Conservation (phyloP, 2,329 filamentous ascomycete genomes). For the Alternaria dauci region DNA sequence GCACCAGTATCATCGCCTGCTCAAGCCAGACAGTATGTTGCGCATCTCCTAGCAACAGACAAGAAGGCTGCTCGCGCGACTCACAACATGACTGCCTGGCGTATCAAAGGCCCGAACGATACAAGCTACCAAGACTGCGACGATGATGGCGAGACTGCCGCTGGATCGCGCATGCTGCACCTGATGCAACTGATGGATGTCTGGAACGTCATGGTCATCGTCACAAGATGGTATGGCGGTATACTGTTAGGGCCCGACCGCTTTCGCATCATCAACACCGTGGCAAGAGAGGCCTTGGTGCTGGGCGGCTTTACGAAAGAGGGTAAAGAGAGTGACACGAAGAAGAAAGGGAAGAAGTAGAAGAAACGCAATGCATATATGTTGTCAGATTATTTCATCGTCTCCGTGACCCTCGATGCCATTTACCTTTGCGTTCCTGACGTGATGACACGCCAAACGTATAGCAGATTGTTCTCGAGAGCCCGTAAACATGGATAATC, state of each 20-base stretch:
- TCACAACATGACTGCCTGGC: conserved; percentile 96
- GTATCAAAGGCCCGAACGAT: conserved; percentile 70
- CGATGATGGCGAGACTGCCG: conserved; percentile 94
- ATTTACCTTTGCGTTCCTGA: background rate
- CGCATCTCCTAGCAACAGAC: conserved; percentile 80
- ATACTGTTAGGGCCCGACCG: conserved; percentile 86
- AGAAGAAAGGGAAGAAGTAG: conserved; percentile 48
- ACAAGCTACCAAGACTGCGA: conserved; percentile 86
- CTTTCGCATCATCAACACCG: conserved; percentile 89
- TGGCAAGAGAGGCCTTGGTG: conserved; percentile 83
- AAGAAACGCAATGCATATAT: background rate
- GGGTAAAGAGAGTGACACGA: conserved; percentile 45
- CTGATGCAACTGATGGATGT: conserved; percentile 94
- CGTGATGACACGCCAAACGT: background rate
- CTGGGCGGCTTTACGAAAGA: conserved; percentile 74
- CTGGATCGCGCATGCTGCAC: conserved; percentile 83
- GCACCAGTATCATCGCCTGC: conserved; percentile 73
- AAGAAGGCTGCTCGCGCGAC: conserved; percentile 86
- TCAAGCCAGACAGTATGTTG: conserved; percentile 75
- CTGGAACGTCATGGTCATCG: conserved; percentile 92
- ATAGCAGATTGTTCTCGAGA: background rate
- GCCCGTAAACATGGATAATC: background rate
- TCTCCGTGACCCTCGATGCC: background rate
- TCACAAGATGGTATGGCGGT: conserved; percentile 95
- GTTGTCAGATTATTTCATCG: background rate